A percentile compares a stretch with the other conserved stretches of the same genome.
phyloP scores from a whole-genome alignment of 2,329 filamentous ascomycete species.

The Fusarium sublunatum region DNA sequence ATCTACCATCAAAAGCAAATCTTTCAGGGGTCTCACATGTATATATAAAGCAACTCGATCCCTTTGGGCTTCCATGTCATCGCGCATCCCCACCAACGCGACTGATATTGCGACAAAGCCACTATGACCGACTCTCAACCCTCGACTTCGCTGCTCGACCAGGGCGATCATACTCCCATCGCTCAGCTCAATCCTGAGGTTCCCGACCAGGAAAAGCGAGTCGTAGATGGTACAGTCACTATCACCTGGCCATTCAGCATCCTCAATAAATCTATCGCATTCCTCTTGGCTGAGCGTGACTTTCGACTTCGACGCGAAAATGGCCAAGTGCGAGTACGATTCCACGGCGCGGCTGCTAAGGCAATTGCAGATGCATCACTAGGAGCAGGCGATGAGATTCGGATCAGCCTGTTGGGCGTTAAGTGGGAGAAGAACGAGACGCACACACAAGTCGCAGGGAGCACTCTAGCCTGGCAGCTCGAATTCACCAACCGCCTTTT shows the following conservation, averaged over 20 bases:
- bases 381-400: slow-evolving; percentile 81
- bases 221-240: slow-evolving; percentile 78
- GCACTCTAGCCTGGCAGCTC: slow-evolving; percentile 68
- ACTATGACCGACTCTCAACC: slow-evolving; percentile 44
- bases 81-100: slow-evolving; percentile 30
- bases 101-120: slow-evolving; percentile 25
- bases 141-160: slow-evolving; percentile 40
- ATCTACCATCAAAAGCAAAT: background rate
- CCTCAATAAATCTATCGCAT: slow-evolving; percentile 76
- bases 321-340: slow-evolving; percentile 84
- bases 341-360: slow-evolving; percentile 76
- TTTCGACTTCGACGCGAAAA: slow-evolving; percentile 79
- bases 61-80: slow-evolving; percentile 19
- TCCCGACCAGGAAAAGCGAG: slow-evolving; percentile 53
- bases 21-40: slow-evolving; percentile 10
- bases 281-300: slow-evolving; percentile 86
- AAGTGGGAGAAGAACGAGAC: slow-evolving; percentile 69
- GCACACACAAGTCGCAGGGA: slow-evolving; percentile 60
- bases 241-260: slow-evolving; percentile 93
- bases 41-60: slow-evolving; percentile 14
- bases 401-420: slow-evolving; percentile 75
- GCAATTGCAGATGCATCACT: slow-evolving; percentile 74
- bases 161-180: slow-evolving; percentile 61
- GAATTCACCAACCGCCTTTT: slow-evolving; percentile 63
- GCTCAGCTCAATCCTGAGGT: slow-evolving; percentile 65